Evolutionary conservation across 768 basidiomycete species (phyloP).

Genomic region (Hypholoma fasciculare): DNA sequence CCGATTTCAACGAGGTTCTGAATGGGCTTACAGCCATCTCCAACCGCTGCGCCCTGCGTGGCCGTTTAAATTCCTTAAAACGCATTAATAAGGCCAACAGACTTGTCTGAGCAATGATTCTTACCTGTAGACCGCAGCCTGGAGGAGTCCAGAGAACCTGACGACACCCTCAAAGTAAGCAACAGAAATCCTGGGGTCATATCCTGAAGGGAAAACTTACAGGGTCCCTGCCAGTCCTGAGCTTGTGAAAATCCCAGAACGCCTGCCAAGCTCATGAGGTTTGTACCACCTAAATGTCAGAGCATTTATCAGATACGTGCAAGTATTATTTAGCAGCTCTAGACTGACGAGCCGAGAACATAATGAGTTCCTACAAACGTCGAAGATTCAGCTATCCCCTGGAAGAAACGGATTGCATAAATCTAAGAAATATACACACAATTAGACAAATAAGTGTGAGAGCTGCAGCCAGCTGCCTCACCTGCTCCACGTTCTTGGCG

Average conservation of each 20-base stretch:
- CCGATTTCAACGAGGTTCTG: not conserved
- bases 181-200: not conserved
- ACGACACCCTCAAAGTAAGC: not conserved
- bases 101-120: constrained; percentile 5
- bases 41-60: constrained; percentile 56
- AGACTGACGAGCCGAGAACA: constrained; percentile 65
- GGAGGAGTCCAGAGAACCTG: constrained; percentile 67
- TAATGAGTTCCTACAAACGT: constrained; percentile 79
- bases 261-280: constrained; percentile 66
- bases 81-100: not conserved
- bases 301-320: not conserved
- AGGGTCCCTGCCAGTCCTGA: constrained; percentile 62
- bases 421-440: constrained; percentile 36
- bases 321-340: not conserved
- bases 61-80: constrained; percentile 51
- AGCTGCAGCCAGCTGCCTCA: constrained; percentile 14
- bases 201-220: constrained; percentile 30
- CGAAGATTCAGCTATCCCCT: constrained; percentile 71
- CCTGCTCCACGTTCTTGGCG: constrained; percentile 58
- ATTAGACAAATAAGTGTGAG: not conserved
- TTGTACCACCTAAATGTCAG: constrained; percentile 59
- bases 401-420: constrained; percentile 71
- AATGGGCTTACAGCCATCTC: constrained; percentile 58
- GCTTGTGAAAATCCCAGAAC: constrained; percentile 71
- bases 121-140: constrained; percentile 62